These are phyloP conservation scores for Pichia nanzhaoensis DNA, from an alignment of 805 yeast species.

Conservation along the genomic window DNA sequence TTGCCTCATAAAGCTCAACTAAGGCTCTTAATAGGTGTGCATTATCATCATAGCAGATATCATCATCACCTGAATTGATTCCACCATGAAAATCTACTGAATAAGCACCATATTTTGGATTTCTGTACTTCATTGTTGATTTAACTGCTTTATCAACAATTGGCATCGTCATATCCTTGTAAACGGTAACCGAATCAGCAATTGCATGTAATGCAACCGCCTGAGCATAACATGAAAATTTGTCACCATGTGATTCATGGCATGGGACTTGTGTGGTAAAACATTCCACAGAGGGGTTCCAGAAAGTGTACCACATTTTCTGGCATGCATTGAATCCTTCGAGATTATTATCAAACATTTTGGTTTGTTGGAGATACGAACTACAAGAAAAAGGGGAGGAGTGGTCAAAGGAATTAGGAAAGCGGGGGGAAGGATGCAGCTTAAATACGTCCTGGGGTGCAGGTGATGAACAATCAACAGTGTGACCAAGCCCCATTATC, in stretches of 20 bases:
- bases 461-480: not conserved
- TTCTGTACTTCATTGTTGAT: constrained; percentile 46
- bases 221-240: constrained; percentile 63
- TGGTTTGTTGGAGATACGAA: not conserved
- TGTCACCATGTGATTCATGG: constrained; percentile 42
- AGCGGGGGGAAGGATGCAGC: too few species aligned
- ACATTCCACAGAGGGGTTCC: constrained; percentile 32
- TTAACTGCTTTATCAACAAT: constrained; percentile 46
- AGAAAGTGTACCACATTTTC: constrained; percentile 37
- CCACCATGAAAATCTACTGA: constrained; percentile 37
- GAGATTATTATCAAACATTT: constrained; percentile 21
- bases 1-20: constrained; percentile 61
- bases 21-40: constrained; percentile 67
- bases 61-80: constrained; percentile 43
- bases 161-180: constrained; percentile 47
- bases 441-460: too few species aligned
- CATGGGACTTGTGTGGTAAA: constrained; percentile 36
- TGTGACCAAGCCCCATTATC: too few species aligned
- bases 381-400: not conserved
- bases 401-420: too few species aligned
- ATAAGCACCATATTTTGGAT: constrained; percentile 45
- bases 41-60: constrained; percentile 68
- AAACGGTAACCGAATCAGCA: constrained; percentile 54
- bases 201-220: constrained; percentile 61
- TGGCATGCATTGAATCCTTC: constrained; percentile 37